These are phyloP conservation scores for Neofusicoccum cordaticola DNA, from an alignment of 2,329 filamentous ascomycete species.

Conservation along the genomic window DNA sequence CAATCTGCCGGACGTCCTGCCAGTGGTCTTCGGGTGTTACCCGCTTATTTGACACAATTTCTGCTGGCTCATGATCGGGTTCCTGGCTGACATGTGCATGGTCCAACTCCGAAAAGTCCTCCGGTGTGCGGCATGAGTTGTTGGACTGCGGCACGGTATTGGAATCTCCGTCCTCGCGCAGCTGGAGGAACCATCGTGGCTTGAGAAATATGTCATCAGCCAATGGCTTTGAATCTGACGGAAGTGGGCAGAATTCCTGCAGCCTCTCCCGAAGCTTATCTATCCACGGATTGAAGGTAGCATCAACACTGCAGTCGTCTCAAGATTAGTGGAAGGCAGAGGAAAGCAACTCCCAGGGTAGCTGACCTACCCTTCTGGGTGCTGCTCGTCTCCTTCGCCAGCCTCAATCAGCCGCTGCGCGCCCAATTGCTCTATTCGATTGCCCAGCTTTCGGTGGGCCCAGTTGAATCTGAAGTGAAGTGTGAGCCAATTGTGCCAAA, in stretches of 20 bases:
- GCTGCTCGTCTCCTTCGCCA: constrained; percentile 90
- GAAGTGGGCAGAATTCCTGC: constrained; percentile 66
- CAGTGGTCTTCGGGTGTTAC: constrained; percentile 76
- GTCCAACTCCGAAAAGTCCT: not conserved
- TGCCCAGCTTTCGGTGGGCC: constrained; percentile 83
- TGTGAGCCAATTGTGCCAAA: not conserved
- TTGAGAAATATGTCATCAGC: constrained; percentile 71
- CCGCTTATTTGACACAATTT: constrained; percentile 64
- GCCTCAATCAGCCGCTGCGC: constrained; percentile 71
- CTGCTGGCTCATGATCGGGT: constrained; percentile 47
- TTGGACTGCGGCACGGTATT: not conserved
- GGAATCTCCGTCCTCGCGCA: constrained; percentile 25
- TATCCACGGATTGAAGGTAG: constrained; percentile 76
- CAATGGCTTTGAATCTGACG: constrained; percentile 65
- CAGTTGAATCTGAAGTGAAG: constrained; percentile 72
- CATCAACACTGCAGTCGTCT: constrained; percentile 60
- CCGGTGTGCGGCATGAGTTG: not conserved
- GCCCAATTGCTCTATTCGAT: constrained; percentile 78
- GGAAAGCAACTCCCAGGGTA: not conserved
- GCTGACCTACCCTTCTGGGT: constrained; percentile 76
- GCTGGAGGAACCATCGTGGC: constrained; percentile 65
- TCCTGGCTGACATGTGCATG: constrained; percentile 8
- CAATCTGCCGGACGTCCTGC: constrained; percentile 89
- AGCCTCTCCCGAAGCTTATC: constrained; percentile 65
- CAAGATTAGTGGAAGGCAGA: constrained; percentile 15